Evolutionary conservation across 306 rosid genomes (phyloP).

Genomic region (Argentina anserina): DNA sequence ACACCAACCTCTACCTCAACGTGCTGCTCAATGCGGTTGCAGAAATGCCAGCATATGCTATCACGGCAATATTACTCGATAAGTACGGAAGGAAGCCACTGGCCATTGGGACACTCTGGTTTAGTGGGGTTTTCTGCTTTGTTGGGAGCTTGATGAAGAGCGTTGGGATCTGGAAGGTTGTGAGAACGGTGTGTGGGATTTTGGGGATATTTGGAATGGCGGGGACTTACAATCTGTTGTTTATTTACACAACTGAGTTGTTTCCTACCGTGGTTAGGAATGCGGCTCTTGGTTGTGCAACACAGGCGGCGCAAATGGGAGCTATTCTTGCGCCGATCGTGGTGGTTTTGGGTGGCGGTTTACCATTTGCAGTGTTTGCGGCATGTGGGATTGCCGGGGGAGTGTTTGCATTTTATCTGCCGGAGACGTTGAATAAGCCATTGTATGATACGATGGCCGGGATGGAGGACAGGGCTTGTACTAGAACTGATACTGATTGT

Average conservation of each 20-base stretch:
- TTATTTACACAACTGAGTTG: slow-evolving; percentile 73
- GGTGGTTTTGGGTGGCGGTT: slow-evolving; percentile 68
- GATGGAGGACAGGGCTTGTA: slow-evolving; percentile 43
- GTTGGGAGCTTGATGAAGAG: slow-evolving; percentile 40
- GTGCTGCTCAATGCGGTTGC: slow-evolving; percentile 76
- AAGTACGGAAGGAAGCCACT: slow-evolving; percentile 60
- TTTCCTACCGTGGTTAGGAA: slow-evolving; percentile 92
- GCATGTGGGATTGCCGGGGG: slow-evolving; percentile 69
- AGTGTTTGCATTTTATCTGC: slow-evolving; percentile 61
- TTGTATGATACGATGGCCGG: slow-evolving; percentile 77
- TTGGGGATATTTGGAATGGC: slow-evolving; percentile 92
- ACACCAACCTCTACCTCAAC: slow-evolving; percentile 61
- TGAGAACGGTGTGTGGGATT: slow-evolving; percentile 62
- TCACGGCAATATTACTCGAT: slow-evolving; percentile 67
- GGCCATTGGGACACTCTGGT: slow-evolving; percentile 70
- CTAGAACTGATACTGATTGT: neutral
- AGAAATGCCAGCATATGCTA: slow-evolving; percentile 77
- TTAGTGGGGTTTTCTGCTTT: slow-evolving; percentile 72
- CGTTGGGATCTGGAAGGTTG: slow-evolving; percentile 46
- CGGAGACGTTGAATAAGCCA: slow-evolving; percentile 78
- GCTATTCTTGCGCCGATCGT: slow-evolving; percentile 82
- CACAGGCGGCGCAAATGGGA: slow-evolving; percentile 84
- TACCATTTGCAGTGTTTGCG: slow-evolving; percentile 67
- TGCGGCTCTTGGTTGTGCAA: slow-evolving; percentile 63
- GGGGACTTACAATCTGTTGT: slow-evolving; percentile 74